A percentile compares a stretch with the other conserved stretches of the same genome.
Evolutionary conservation across 192 early-diverging fungal species (phyloP).

Genomic region (Umbelopsis sp.): DNA sequence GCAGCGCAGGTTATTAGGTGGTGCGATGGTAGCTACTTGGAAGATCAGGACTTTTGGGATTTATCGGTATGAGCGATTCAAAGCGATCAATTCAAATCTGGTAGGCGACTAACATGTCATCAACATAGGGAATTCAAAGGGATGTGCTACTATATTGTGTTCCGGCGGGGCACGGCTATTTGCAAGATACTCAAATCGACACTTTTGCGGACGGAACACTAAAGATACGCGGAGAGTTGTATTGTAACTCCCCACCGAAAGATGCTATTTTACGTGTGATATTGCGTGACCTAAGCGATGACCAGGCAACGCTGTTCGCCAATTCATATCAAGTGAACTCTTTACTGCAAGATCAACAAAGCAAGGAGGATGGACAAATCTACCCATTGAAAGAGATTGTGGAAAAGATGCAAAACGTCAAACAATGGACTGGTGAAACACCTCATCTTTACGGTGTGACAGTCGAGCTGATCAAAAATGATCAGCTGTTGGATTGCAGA

Average conservation of each 20-base stretch:
- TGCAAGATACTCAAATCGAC: slow-evolving; percentile 11
- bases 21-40: slow-evolving; percentile 23
- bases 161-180: neutral
- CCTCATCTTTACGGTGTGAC: slow-evolving; percentile 8
- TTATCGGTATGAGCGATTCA: neutral
- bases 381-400: neutral
- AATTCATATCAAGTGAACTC: neutral
- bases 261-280: neutral
- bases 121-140: slow-evolving; percentile 15
- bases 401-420: neutral
- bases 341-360: neutral
- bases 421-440: slow-evolving; percentile 15
- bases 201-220: slow-evolving; percentile 5
- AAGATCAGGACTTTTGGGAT: slow-evolving; percentile 28
- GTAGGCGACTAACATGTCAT: neutral
- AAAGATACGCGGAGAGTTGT: neutral
- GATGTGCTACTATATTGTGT: slow-evolving; percentile 16
- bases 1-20: slow-evolving; percentile 18
- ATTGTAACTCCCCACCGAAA: neutral
- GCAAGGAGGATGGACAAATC: neutral
- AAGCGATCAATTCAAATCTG: neutral
- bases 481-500: slow-evolving; percentile 13
- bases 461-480: slow-evolving; percentile 1
- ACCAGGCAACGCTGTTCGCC: neutral
- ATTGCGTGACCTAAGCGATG: neutral